These are phyloP conservation scores for Calonectria pseudoreteaudii DNA, from an alignment of 2,329 filamentous ascomycete genomes.

Conservation along the genomic window DNA sequence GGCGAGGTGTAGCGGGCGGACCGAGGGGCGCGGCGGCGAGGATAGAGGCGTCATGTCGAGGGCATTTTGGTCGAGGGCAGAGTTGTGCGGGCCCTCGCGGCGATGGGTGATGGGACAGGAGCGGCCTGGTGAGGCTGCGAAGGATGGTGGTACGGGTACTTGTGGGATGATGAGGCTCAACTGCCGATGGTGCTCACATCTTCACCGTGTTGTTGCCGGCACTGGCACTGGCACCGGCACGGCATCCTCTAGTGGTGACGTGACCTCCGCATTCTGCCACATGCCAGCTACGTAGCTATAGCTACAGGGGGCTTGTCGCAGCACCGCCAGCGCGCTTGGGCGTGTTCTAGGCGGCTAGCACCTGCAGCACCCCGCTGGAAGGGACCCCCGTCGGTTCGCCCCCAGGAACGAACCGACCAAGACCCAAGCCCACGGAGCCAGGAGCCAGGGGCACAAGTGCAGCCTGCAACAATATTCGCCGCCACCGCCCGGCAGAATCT, in stretches of 20 bases:
- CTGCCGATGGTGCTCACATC: background rate
- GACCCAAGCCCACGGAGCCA: background rate
- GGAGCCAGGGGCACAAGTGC: background rate
- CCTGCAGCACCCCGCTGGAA: slow-evolving; percentile 25
- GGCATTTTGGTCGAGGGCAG: slow-evolving; percentile 35
- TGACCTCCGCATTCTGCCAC: slow-evolving; percentile 1
- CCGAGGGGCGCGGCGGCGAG: slow-evolving; percentile 37
- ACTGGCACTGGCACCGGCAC: background rate
- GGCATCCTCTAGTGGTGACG: background rate
- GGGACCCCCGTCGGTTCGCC: slow-evolving; percentile 14
- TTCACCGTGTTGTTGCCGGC: background rate
- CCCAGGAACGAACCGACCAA: slow-evolving; percentile 6
- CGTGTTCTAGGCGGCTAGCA: slow-evolving; percentile 20
- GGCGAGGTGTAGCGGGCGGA: slow-evolving; percentile 75
- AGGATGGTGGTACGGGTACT: background rate
- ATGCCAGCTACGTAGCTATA: background rate
- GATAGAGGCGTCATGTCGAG: slow-evolving; percentile 41
- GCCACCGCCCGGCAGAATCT: slow-evolving; percentile 52
- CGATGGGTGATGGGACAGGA: background rate
- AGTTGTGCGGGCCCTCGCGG: background rate
- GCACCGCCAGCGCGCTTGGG: background rate
- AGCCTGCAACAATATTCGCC: background rate
- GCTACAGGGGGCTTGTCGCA: background rate
- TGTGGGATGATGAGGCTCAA: background rate
- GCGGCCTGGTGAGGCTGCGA: background rate